phyloP scores from a whole-genome alignment of 2,329 filamentous ascomycete genomes.

The Coniella lustricola region DNA sequence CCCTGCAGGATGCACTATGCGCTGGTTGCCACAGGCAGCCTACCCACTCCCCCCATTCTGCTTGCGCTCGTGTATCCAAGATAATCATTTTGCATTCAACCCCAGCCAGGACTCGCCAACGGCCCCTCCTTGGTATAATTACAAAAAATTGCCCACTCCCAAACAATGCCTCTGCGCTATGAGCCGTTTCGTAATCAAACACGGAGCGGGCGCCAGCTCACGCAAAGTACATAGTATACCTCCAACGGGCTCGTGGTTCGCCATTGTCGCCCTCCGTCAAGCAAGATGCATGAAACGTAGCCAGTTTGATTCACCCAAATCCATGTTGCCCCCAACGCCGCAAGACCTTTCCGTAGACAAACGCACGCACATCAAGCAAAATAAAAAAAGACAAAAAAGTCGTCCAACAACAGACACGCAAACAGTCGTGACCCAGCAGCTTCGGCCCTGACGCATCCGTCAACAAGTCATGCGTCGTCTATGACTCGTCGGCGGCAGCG shows the following conservation, averaged over 20 bases:
- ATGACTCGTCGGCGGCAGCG: slow-evolving; percentile 3
- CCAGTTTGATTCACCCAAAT: slow-evolving; percentile 22
- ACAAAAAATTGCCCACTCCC: slow-evolving; percentile 20
- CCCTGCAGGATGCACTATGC: too few relatives aligned
- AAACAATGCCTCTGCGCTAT: background rate
- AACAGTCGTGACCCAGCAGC: background rate
- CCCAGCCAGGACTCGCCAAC: slow-evolving; percentile 12
- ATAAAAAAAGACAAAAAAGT: slow-evolving; percentile 25
- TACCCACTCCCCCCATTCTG: too few relatives aligned
- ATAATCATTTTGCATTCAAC: slow-evolving; percentile 14
- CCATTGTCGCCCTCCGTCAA: slow-evolving; percentile 17
- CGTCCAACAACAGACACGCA: slow-evolving; percentile 3
- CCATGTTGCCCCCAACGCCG: slow-evolving; percentile 27
- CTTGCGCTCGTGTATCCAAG: background rate
- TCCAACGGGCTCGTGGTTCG: too few relatives aligned
- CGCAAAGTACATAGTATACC: background rate
- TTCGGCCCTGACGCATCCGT: background rate
- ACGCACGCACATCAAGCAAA: slow-evolving; percentile 26
- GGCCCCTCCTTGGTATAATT: slow-evolving; percentile 27
- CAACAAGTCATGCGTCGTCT: background rate
- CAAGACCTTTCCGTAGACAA: slow-evolving; percentile 21
- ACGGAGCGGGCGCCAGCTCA: background rate
- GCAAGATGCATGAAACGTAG: slow-evolving; percentile 17
- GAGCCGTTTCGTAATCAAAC: slow-evolving; percentile 6
- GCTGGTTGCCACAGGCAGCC: too few relatives aligned